phyloP scores from a whole-genome alignment of 352 stramenopile genomes.

The Globisporangium takayamanum region DNA sequence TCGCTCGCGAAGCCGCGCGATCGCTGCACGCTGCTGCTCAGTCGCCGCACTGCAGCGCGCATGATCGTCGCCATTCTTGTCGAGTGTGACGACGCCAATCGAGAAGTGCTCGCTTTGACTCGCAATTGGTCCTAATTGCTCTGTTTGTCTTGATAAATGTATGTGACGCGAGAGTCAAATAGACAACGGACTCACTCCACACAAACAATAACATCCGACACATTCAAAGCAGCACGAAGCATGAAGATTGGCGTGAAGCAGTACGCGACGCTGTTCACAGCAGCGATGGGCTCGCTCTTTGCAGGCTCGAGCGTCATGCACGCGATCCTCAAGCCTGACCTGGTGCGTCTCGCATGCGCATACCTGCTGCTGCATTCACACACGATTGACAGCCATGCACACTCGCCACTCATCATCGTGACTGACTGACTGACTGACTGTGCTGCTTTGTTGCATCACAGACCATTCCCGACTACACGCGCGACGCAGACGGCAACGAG shows the following conservation, averaged over 20 bases:
- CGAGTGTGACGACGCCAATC: not conserved
- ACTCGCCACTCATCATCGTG: not conserved
- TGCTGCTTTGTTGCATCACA: not conserved
- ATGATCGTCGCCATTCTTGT: not conserved
- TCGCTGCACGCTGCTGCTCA: not conserved
- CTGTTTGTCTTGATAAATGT: not conserved
- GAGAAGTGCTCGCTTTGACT: too few relatives aligned
- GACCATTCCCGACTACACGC: conserved; percentile 13
- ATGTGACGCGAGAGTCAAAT: too few relatives aligned
- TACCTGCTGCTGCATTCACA: not conserved
- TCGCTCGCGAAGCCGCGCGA: conserved; percentile 8
- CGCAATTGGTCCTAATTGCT: too few relatives aligned
- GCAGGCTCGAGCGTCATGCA: conserved; percentile 82
- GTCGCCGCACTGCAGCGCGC: not conserved
- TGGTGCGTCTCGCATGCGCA: conserved; percentile 30
- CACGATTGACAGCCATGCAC: too few relatives aligned
- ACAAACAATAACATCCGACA: not conserved
- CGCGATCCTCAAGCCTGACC: conserved; percentile 69
- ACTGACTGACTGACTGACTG: conserved; percentile 1
- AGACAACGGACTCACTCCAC: not conserved
- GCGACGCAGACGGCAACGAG: conserved; percentile 9
- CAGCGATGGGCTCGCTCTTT: conserved; percentile 76
- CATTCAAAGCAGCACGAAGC: conserved; percentile 3
- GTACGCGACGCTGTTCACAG: conserved; percentile 64
- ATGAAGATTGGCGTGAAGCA: conserved; percentile 72